These are phyloP conservation scores for Casuarina glauca DNA, from an alignment of 306 rosid species.

Conservation along the genomic window DNA sequence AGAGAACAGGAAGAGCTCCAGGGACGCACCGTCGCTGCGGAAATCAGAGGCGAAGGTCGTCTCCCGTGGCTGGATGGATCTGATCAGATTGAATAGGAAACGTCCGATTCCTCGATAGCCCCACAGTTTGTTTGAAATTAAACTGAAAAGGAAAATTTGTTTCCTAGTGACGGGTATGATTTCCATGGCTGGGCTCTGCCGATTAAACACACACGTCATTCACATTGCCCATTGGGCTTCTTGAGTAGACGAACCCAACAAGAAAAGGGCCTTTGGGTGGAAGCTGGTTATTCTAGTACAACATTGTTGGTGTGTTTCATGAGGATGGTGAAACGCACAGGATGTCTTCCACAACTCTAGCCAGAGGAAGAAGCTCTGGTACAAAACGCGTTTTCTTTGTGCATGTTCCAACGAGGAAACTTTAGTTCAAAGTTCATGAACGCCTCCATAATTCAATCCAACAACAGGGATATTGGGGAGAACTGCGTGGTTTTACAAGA, in stretches of 20 bases:
- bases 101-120: constrained; percentile 12
- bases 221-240: too few relatives aligned
- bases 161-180: too few relatives aligned
- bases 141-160: too few relatives aligned
- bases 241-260: too few relatives aligned
- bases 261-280: too few relatives aligned
- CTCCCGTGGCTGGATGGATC: neutral
- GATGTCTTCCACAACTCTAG: neutral
- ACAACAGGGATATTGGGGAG: too few relatives aligned
- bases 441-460: neutral
- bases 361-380: neutral
- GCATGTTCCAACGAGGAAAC: neutral
- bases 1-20: neutral
- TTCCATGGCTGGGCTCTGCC: too few relatives aligned
- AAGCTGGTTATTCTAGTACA: too few relatives aligned
- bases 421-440: neutral
- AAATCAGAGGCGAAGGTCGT: neutral
- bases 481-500: too few relatives aligned
- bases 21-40: neutral
- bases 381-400: neutral
- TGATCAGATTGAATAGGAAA: constrained; percentile 27
- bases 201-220: too few relatives aligned
- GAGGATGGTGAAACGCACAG: neutral
- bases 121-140: neutral
- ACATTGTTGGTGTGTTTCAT: neutral